Evolutionary conservation across 2,329 filamentous ascomycete species (phyloP).

Genomic region (Fusarium sp.): DNA sequence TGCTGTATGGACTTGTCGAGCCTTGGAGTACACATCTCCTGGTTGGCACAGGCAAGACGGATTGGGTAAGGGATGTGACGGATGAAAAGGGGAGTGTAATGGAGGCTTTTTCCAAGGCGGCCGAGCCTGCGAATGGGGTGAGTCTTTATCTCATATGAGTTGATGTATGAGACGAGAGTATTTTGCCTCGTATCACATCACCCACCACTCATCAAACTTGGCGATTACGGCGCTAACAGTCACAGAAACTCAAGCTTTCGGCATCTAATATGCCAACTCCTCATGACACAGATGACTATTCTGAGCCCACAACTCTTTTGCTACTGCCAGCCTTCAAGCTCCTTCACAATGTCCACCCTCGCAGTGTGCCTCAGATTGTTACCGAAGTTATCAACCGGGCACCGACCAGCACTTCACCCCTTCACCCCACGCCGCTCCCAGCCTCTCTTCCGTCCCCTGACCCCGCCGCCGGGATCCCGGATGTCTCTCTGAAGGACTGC

Average conservation of each 20-base stretch:
- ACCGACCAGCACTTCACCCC: constrained; percentile 77
- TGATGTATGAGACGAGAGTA: background rate
- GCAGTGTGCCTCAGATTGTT: constrained; percentile 76
- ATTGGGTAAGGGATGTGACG: constrained; percentile 90
- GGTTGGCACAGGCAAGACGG: constrained; percentile 93
- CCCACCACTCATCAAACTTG: background rate
- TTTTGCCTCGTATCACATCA: background rate
- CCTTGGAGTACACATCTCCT: constrained; percentile 90
- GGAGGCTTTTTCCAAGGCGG: constrained; percentile 72
- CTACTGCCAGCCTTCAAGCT: constrained; percentile 86
- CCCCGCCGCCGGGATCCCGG: constrained; percentile 43
- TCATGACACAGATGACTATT: constrained; percentile 69
- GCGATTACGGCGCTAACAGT: background rate
- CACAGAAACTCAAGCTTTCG: constrained; percentile 84
- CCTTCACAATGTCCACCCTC: constrained; percentile 84
- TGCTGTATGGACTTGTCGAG: constrained; percentile 85
- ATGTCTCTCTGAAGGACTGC: constrained; percentile 60
- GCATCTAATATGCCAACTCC: constrained; percentile 91
- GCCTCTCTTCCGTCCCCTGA: constrained; percentile 43
- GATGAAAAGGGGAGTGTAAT: constrained; percentile 89
- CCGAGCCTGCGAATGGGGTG: constrained; percentile 74
- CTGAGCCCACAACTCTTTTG: constrained; percentile 78
- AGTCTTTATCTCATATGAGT: constrained; percentile 44
- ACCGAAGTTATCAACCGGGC: constrained; percentile 72
- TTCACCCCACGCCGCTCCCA: constrained; percentile 55